phyloP scores from a whole-genome alignment of 495 filamentous ascomycete species.

The Aspergillus affinis region DNA sequence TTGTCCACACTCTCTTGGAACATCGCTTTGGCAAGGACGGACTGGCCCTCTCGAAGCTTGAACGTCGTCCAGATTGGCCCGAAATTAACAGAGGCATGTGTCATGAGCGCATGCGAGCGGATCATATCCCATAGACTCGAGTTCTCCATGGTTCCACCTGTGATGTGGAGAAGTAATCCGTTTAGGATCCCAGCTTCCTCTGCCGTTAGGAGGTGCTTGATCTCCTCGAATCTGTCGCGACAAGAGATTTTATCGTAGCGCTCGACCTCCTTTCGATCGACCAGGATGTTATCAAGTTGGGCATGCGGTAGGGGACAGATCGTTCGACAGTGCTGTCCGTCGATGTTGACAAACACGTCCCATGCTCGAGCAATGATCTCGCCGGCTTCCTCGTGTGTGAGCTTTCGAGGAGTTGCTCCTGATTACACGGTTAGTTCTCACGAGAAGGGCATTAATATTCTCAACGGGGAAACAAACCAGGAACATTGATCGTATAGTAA shows the following conservation, averaged over 20 bases:
- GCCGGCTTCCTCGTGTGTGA: slow-evolving; percentile 18
- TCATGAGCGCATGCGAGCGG: slow-evolving; percentile 15
- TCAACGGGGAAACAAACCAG: neutral
- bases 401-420: slow-evolving; percentile 6
- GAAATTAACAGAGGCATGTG: slow-evolving; percentile 9
- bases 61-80: slow-evolving; percentile 11
- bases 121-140: slow-evolving; percentile 16
- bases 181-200: slow-evolving; percentile 19
- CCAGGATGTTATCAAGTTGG: slow-evolving; percentile 18
- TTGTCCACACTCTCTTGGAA: slow-evolving; percentile 15
- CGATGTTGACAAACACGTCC: slow-evolving; percentile 18
- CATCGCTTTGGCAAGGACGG: slow-evolving; percentile 15
- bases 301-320: slow-evolving; percentile 22
- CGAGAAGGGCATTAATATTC: no score
- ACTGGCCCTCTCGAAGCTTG: slow-evolving; percentile 22
- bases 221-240: slow-evolving; percentile 22
- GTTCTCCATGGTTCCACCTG: slow-evolving; percentile 22
- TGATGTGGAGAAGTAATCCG: slow-evolving; percentile 12
- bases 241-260: slow-evolving; percentile 23
- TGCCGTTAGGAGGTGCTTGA: slow-evolving; percentile 20
- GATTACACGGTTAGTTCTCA: neutral
- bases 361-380: slow-evolving; percentile 13
- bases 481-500: slow-evolving; percentile 20
- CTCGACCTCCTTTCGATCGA: slow-evolving; percentile 12
- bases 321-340: slow-evolving; percentile 15